Conservation (phyloP, 140 eudicot genomes). For the Erigeron philadelphicus region DNA sequence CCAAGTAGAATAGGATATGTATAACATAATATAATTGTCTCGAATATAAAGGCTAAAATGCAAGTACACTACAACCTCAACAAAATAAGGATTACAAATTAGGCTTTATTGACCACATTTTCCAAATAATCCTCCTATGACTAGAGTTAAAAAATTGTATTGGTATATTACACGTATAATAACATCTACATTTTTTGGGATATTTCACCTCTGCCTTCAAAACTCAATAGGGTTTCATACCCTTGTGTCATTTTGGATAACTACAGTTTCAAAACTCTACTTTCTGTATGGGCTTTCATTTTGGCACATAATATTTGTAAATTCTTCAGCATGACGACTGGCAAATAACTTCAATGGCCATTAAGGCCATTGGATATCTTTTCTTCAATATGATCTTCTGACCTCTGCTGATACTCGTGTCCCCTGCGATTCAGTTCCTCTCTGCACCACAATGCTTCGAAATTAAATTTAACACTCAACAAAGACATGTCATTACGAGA, state of each 20-base stretch:
- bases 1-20: no score
- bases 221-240: slow-evolving; percentile 18
- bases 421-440: slow-evolving; percentile 49
- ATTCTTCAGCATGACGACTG: not conserved
- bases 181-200: slow-evolving; percentile 18
- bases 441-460: slow-evolving; percentile 32
- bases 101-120: slow-evolving; percentile 28
- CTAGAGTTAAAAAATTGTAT: slow-evolving; percentile 18
- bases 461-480: not conserved
- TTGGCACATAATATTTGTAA: slow-evolving; percentile 3
- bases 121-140: slow-evolving; percentile 9
- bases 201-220: slow-evolving; percentile 14
- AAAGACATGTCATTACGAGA: not conserved
- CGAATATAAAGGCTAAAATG: no score
- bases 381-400: slow-evolving; percentile 39
- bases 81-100: slow-evolving; percentile 1
- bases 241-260: slow-evolving; percentile 4
- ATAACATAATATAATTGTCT: no score
- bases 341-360: not conserved
- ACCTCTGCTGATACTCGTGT: slow-evolving; percentile 30
- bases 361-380: slow-evolving; percentile 32
- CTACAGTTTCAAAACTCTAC: slow-evolving; percentile 11
- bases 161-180: slow-evolving; percentile 27
- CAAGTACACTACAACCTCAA: no score
- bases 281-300: slow-evolving; percentile 10